Evolutionary conservation across 805 yeast genomes (phyloP), one percentile per base, ranked within the genome.

Genomic region (Starmerella etchellsii): DNA sequence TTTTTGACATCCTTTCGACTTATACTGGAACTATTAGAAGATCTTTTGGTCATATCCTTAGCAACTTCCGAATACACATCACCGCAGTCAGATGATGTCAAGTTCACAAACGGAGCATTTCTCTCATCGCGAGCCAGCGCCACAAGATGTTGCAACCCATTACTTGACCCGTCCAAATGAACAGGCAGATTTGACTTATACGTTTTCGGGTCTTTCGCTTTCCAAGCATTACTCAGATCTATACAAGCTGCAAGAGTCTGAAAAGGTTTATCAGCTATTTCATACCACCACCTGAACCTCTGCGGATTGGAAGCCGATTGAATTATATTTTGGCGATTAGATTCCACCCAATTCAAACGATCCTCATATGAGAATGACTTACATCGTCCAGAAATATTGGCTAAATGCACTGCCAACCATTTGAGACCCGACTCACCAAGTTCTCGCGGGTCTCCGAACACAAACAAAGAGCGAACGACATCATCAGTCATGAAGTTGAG

Each of bases 1-100:
- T 83, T 94, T 54, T 84, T 84, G 18, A 84, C 91, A 34, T 81
- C 76, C 53, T 81, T 81, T 54, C 95, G 70, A 13, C 30, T 15
- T 4, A 33, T 14, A n/a, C n/a, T n/a, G n/a, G n/a, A n/a, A n/a
- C n/a, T n/a, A n/a, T n/a, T n/a, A n/a, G n/a, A n/a, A n/a, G n/a
- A n/a, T n/a, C n/a, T n/a, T n/a, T 30, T 16, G 32, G 11, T 11
- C 15, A 27, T 27, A 14, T 7, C 7, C 15, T 4, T 43, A 3
- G 41, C 36, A 11, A 71, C 74, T 28, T 65, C 55, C 11, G 59
- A 52, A 15, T 74, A 71, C 9, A 71, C 75, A 48, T 58, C 62
- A 6, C 63, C 55, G 53, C 71, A 71, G 55, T 69, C 74, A 42
- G 64, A 70, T 6, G 72, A 70, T 8, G 63, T 53, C 48, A 71